phyloP scores from a whole-genome alignment of 345 rosid species.

The Salix exigua region DNA sequence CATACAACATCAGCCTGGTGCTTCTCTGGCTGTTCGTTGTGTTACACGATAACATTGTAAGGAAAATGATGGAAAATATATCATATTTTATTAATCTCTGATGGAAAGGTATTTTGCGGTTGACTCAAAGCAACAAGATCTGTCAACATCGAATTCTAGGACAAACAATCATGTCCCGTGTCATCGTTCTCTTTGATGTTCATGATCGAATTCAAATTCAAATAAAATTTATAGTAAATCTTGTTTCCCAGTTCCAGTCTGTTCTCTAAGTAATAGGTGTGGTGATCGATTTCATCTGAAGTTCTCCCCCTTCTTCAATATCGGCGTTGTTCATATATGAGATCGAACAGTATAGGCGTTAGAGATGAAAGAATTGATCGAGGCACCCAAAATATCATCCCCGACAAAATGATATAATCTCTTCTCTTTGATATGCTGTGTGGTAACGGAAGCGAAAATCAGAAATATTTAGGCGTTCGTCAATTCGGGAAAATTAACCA shows the following conservation, averaged over 20 bases:
- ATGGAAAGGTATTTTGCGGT: not conserved
- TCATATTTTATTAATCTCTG: not conserved
- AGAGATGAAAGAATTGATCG: not conserved
- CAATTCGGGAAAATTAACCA: no score
- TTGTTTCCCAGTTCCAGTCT: not conserved
- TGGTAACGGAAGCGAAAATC: no score
- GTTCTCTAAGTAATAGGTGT: no score
- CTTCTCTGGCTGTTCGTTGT: not conserved
- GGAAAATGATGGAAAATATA: no score
- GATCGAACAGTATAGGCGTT: not conserved
- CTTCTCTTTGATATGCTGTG: no score
- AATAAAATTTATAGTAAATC: not conserved
- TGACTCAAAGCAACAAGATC: not conserved
- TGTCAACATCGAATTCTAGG: not conserved
- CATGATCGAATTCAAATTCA: not conserved
- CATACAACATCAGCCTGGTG: not conserved
- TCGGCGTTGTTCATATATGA: no score
- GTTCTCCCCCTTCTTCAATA: not conserved
- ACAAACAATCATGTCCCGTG: not conserved
- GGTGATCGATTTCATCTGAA: not conserved
- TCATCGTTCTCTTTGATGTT: not conserved
- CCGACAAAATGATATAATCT: not conserved
- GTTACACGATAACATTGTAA: not conserved
- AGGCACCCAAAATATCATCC: not conserved
- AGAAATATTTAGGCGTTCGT: no score